These are phyloP conservation scores for Cordyceps pruinosa DNA, from an alignment of 2,329 filamentous ascomycete genomes.

Conservation along the genomic window DNA sequence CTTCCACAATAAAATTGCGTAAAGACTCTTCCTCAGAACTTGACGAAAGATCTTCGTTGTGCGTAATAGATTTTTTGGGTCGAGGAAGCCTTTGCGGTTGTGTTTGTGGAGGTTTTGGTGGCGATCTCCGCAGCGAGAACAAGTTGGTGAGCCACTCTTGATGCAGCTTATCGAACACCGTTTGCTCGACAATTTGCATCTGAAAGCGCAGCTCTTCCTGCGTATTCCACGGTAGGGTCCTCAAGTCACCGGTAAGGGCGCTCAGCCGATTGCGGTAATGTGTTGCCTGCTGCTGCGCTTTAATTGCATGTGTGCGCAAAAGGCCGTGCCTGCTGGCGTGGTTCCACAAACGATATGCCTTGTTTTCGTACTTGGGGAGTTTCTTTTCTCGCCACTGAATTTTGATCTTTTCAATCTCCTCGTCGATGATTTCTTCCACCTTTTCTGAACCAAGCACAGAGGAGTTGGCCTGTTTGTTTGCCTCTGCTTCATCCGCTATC, in stretches of 20 bases:
- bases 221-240: conserved; percentile 44
- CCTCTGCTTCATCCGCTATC: conserved; percentile 49
- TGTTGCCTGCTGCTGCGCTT: conserved; percentile 35
- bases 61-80: not conserved
- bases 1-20: conserved; percentile 42
- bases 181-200: conserved; percentile 55
- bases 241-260: conserved; percentile 48
- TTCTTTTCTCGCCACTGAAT: conserved; percentile 52
- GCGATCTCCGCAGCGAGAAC: conserved; percentile 30
- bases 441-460: conserved; percentile 3
- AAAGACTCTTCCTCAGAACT: conserved; percentile 40
- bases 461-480: conserved; percentile 16
- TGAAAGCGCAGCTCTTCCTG: conserved; percentile 46
- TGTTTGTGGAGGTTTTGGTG: conserved; percentile 19
- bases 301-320: conserved; percentile 20
- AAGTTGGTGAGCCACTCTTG: conserved; percentile 43
- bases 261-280: conserved; percentile 44
- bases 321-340: conserved; percentile 39
- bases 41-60: conserved; percentile 42
- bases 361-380: conserved; percentile 46
- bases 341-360: conserved; percentile 57
- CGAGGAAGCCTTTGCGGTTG: conserved; percentile 19
- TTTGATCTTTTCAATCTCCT: conserved; percentile 44
- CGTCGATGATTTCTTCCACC: conserved; percentile 46
- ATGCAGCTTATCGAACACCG: conserved; percentile 53